These are phyloP conservation scores for Luffa acutangula DNA, from an alignment of 306 rosid species.

Conservation along the genomic window DNA sequence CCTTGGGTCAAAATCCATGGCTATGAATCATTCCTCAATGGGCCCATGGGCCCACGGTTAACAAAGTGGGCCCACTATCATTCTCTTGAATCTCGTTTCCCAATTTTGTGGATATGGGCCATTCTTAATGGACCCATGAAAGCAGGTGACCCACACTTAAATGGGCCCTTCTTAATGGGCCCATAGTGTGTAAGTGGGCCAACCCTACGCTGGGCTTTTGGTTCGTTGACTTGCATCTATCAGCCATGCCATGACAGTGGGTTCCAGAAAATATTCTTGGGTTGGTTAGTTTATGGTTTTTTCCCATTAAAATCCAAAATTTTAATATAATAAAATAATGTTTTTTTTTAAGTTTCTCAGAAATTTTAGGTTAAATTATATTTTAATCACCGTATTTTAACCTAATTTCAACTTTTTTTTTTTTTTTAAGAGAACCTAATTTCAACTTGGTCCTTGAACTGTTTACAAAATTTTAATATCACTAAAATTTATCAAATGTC, in stretches of 20 bases:
- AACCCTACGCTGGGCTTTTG: not conserved
- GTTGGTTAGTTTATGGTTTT: not conserved
- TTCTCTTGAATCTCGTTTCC: not conserved
- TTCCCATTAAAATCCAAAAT: not conserved
- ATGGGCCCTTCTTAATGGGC: not conserved
- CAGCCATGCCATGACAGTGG: not conserved
- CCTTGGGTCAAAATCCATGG: slow-evolving; percentile 1
- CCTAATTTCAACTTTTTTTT: too few relatives aligned
- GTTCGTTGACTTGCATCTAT: not conserved
- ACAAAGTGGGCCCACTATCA: not conserved
- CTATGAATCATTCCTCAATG: not conserved
- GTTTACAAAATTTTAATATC: too few relatives aligned
- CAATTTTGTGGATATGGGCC: slow-evolving; percentile 1
- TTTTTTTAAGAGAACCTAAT: too few relatives aligned
- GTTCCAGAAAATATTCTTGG: not conserved
- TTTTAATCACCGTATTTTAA: too few relatives aligned
- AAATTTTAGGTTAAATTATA: too few relatives aligned
- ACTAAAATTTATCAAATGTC: too few relatives aligned
- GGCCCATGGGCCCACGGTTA: not conserved
- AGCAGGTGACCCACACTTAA: not conserved
- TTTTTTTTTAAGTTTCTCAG: too few relatives aligned
- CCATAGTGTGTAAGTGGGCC: not conserved
- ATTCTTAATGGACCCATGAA: not conserved
- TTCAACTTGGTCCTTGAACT: too few relatives aligned
- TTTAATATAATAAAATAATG: not conserved